Percentiles rank a stretch among this genome's conserved stretches.
Conservation (phyloP, 2,329 filamentous ascomycete genomes). For the Nectriaceae sp. region DNA sequence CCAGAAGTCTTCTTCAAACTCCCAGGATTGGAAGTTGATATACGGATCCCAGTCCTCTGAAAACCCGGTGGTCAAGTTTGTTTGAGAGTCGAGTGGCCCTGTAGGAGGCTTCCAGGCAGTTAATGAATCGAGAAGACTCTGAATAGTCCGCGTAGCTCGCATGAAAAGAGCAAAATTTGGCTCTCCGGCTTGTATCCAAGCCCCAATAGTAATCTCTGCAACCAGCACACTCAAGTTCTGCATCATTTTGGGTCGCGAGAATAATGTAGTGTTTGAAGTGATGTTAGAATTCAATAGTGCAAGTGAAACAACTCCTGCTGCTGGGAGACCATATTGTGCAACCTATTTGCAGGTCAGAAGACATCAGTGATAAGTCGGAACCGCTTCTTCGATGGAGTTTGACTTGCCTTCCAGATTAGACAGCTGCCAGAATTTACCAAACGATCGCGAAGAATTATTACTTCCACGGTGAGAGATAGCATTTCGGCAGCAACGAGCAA, state of each 20-base stretch:
- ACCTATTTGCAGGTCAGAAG: constrained; percentile 5
- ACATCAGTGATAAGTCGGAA: not conserved
- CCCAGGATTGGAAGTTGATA: constrained; percentile 14
- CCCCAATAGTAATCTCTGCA: constrained; percentile 13
- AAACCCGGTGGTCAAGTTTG: not conserved
- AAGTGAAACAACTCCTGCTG: constrained; percentile 14
- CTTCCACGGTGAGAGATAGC: constrained; percentile 13
- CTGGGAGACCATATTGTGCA: constrained; percentile 15
- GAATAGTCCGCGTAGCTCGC: constrained; percentile 16
- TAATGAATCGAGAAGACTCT: constrained; percentile 13
- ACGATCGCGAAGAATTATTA: constrained; percentile 13
- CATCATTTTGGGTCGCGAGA: constrained; percentile 9
- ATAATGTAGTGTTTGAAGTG: not conserved
- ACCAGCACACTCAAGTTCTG: constrained; percentile 17
- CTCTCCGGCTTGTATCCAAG: constrained; percentile 13
- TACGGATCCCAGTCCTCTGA: constrained; percentile 11
- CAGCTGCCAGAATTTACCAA: constrained; percentile 15
- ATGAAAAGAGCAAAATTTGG: constrained; percentile 19
- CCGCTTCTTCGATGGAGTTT: not conserved
- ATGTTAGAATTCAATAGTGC: constrained; percentile 11
- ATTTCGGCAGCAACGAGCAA: constrained; percentile 13
- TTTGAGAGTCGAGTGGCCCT: not conserved
- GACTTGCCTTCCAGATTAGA: constrained; percentile 18
- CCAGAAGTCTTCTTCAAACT: constrained; percentile 22
- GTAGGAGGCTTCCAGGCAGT: constrained; percentile 2